A percentile compares a stretch with the other conserved stretches of the same genome.
Conservation (phyloP, 1,284 basidiomycete species). For the Apiotrichum akiyoshidainum region DNA sequence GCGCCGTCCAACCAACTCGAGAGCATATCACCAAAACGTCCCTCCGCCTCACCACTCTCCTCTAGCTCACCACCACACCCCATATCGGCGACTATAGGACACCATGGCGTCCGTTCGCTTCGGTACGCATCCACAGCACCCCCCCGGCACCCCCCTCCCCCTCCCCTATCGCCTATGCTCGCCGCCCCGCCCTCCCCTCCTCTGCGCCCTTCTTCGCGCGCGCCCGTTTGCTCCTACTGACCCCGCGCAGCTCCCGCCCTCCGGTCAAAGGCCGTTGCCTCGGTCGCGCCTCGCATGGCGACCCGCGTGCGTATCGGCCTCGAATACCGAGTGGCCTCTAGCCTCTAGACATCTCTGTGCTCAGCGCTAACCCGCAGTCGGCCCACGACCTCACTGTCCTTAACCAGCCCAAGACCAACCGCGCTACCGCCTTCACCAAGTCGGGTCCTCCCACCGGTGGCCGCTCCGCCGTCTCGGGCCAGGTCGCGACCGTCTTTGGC, state of each 20-base stretch:
- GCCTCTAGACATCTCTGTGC: background rate
- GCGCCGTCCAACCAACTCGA: slow-evolving; percentile 10
- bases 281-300: slow-evolving; percentile 19
- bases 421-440: slow-evolving; percentile 63
- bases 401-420: slow-evolving; percentile 30
- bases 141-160: background rate
- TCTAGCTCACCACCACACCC: slow-evolving; percentile 1
- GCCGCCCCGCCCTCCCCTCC: background rate
- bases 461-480: slow-evolving; percentile 80
- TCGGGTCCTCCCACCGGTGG: slow-evolving; percentile 69
- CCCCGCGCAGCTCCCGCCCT: slow-evolving; percentile 29
- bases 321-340: too few relatives aligned
- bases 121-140: slow-evolving; percentile 18
- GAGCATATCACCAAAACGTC: slow-evolving; percentile 11
- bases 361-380: slow-evolving; percentile 24
- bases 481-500: slow-evolving; percentile 94
- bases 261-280: slow-evolving; percentile 26
- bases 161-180: background rate
- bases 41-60: slow-evolving; percentile 11
- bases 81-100: slow-evolving; percentile 11
- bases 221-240: slow-evolving; percentile 2
- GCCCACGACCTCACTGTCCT: slow-evolving; percentile 46
- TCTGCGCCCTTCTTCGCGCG: background rate
- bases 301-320: slow-evolving; percentile 13
- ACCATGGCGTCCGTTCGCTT: slow-evolving; percentile 36